phyloP scores from a whole-genome alignment of 208 protist genomes.

The Herpetomonas samuelpessoai region DNA sequence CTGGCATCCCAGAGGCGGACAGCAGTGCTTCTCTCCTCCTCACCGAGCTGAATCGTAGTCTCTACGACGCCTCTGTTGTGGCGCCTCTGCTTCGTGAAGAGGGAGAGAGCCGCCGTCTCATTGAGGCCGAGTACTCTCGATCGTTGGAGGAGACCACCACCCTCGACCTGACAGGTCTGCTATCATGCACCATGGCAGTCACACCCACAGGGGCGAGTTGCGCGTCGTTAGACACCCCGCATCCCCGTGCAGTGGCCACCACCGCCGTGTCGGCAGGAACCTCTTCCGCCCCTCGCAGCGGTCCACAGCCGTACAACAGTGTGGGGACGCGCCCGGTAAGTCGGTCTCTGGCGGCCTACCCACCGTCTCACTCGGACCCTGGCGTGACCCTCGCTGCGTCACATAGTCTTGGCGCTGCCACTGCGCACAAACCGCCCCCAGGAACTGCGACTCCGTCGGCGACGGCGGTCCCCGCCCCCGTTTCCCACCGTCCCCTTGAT shows the following conservation, averaged over 20 bases:
- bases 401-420: too few relatives aligned
- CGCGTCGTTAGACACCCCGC: background rate
- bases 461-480: background rate
- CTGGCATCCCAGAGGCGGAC: conserved; percentile 37
- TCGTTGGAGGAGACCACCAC: conserved; percentile 33
- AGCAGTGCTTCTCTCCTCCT: conserved; percentile 51
- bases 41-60: conserved; percentile 44
- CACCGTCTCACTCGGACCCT: too few relatives aligned
- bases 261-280: background rate
- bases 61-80: conserved; percentile 61
- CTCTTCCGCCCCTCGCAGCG: too few relatives aligned
- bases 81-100: conserved; percentile 66
- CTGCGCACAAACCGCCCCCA: background rate
- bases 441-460: conserved; percentile 6
- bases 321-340: background rate
- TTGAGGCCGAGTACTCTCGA: conserved; percentile 44
- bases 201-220: background rate
- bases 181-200: conserved; percentile 8
- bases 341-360: background rate
- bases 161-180: conserved; percentile 42
- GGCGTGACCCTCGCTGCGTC: too few relatives aligned
- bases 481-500: too few relatives aligned
- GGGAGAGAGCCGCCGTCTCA: conserved; percentile 32
- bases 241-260: too few relatives aligned
- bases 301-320: background rate